These are phyloP conservation scores for Wakefieldia striispora DNA, from an alignment of 768 basidiomycete species.

Conservation along the genomic window DNA sequence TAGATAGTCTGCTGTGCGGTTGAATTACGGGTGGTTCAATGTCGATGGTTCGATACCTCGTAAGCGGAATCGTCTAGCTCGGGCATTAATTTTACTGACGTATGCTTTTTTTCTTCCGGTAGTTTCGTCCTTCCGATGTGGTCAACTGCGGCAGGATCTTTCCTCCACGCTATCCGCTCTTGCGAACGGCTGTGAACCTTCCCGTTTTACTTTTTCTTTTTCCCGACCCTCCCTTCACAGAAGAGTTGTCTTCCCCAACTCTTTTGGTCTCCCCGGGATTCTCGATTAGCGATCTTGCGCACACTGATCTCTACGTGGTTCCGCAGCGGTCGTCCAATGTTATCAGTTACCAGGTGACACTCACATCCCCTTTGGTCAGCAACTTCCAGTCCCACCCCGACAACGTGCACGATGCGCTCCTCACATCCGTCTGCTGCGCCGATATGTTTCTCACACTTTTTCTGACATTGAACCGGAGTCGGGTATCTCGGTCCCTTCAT, in stretches of 20 bases:
- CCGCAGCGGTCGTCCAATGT: background rate
- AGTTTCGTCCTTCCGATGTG: conserved; percentile 2
- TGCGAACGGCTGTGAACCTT: background rate
- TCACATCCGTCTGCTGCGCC: background rate
- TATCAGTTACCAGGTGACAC: conserved; percentile 6
- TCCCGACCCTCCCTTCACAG: background rate
- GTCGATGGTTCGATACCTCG: conserved; percentile 9
- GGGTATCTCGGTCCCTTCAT: background rate
- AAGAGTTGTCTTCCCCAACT: background rate
- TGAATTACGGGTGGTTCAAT: conserved; percentile 14
- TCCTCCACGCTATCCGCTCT: background rate
- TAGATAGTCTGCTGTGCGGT: conserved; percentile 25
- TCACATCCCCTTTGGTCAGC: background rate
- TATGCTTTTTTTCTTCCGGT: conserved; percentile 1
- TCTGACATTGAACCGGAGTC: background rate
- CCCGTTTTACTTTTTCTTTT: conserved; percentile 2
- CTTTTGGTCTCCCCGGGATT: background rate
- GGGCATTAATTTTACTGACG: conserved; percentile 14
- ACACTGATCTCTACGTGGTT: background rate
- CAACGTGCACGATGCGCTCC: conserved; percentile 3
- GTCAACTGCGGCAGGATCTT: background rate
- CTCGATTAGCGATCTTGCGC: background rate
- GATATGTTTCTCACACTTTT: conserved; percentile 1
- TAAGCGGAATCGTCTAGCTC: conserved; percentile 21
- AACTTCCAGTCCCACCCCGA: background rate